Conservation (phyloP, 345 rosid genomes). For the Eucalyptus pauciflora region DNA sequence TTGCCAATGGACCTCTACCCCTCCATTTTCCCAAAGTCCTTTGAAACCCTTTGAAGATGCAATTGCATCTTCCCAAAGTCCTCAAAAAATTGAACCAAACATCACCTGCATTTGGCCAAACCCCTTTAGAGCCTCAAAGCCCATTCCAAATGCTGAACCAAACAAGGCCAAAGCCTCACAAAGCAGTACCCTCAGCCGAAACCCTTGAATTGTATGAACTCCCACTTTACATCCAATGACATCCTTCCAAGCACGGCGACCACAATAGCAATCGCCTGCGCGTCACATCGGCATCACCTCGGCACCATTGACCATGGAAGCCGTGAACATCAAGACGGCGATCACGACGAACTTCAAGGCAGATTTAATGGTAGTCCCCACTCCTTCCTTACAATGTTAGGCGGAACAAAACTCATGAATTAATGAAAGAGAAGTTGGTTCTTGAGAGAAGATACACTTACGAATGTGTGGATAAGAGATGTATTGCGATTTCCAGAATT, state of each 20-base stretch:
- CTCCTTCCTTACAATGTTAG: neutral
- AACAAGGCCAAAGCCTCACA: neutral
- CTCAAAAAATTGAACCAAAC: no score
- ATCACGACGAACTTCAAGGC: neutral
- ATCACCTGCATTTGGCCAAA: no score
- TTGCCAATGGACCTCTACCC: no score
- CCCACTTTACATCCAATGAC: neutral
- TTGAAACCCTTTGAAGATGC: no score
- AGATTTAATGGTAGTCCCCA: neutral
- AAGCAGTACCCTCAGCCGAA: neutral
- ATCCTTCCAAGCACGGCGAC: neutral
- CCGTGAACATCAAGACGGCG: neutral
- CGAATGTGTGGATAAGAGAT: neutral
- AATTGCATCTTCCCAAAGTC: no score
- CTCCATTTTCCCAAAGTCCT: no score
- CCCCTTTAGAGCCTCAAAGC: no score
- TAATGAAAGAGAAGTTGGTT: neutral
- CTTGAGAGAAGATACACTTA: neutral
- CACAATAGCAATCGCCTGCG: accelerated
- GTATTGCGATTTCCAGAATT: neutral
- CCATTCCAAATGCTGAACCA: no score
- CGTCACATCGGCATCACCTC: neutral
- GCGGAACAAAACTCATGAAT: neutral
- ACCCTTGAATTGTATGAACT: neutral
- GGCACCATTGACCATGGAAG: neutral